Conservation (phyloP, 805 yeast species). For the Schwanniomyces pseudopolymorphus region DNA sequence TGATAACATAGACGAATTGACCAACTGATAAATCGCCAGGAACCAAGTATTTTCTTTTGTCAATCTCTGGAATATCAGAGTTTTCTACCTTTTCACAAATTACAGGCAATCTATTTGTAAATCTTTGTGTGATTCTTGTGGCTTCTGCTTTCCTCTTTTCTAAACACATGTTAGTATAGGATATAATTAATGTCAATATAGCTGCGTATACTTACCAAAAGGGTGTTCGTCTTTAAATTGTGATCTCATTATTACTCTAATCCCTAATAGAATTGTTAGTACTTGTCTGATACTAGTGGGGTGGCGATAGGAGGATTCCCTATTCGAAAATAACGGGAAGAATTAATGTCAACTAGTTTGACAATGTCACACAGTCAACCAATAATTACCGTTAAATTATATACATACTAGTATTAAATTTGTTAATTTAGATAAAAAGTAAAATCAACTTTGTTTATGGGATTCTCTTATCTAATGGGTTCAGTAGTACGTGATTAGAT, state of each 20-base stretch:
- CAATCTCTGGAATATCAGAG: slow-evolving; percentile 93
- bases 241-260: slow-evolving; percentile 63
- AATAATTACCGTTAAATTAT: neutral
- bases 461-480: slow-evolving; percentile 1
- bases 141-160: slow-evolving; percentile 96
- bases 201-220: slow-evolving; percentile 60
- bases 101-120: slow-evolving; percentile 90
- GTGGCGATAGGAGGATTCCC: neutral
- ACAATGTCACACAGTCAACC: neutral
- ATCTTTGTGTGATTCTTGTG: slow-evolving; percentile 82
- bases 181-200: neutral
- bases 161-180: slow-evolving; percentile 18
- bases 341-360: neutral
- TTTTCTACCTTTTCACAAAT: slow-evolving; percentile 97
- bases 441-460: neutral
- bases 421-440: neutral
- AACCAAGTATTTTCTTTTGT: slow-evolving; percentile 93
- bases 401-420: neutral
- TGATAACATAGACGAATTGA: slow-evolving; percentile 95
- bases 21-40: slow-evolving; percentile 97
- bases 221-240: slow-evolving; percentile 95
- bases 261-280: neutral
- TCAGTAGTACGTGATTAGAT: neutral
- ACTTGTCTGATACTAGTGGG: neutral
- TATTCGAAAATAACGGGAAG: neutral